Evolutionary conservation across 177 flowering plant genomes (phyloP), one percentile per base, ranked within the genome.

Genomic region (Telopea speciosissima): DNA sequence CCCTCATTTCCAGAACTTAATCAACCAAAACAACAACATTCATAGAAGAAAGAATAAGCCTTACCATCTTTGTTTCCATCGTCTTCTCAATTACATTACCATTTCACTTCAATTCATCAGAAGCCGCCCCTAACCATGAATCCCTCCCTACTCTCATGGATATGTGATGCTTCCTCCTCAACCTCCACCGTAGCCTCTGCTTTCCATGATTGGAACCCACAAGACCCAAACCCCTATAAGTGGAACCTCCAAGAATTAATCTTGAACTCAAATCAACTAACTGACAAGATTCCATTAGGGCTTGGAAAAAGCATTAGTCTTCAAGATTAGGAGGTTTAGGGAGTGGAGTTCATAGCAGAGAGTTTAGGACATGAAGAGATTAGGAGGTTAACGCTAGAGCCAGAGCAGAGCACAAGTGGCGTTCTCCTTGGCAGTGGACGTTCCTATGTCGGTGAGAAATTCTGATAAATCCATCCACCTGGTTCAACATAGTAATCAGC

Each of bases 241-340:
- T 93, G 98, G 19, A 85, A 81, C 12, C 85, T 93, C 5, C 83
- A 90, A 45, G 82, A 82, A 19, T 79, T 91, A 71, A 45, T 78
- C 65, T 70, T 90, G 64, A 85, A 87, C 84, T 83, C 93, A 25
- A 93, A 90, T 70, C 83, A 84, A 79, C 81, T 93, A 45, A 81
- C 90, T 12, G 97, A 94, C 14, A 76, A 66, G 63, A 90, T 93
- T 58, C 96, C 97, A 36, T 23, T 16, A 1, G 86, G 89, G 86
- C 67, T 93, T 23, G 85, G 92, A 12, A 63, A 68, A 6, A 88
- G 91, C 72, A 21, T 13, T 2, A 74, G 65, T 24, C 85, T 94
- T 5, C 77, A 68, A 63, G 83, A 76, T 69, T n/a, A n/a, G n/a
- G n/a, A n/a, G n/a, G n/a, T n/a, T n/a, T n/a, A n/a, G n/a, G n/a